Conservation (phyloP, 768 basidiomycete species). For the Brasilioporus rufonigricans region DNA sequence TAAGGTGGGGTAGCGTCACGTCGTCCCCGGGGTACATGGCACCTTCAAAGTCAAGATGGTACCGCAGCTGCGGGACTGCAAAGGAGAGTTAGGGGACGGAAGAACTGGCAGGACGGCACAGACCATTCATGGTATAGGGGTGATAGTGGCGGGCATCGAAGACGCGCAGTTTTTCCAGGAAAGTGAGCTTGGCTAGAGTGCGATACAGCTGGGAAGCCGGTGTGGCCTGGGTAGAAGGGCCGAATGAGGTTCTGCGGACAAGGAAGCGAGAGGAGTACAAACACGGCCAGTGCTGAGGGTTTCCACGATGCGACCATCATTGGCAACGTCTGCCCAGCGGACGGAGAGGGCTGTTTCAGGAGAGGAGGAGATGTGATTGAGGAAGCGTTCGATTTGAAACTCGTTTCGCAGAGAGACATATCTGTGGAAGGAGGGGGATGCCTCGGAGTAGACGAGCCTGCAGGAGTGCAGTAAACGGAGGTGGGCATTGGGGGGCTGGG, state of each 20-base stretch:
- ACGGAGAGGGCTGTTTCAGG: slow-evolving; percentile 24
- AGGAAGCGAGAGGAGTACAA: slow-evolving; percentile 13
- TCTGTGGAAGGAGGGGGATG: slow-evolving; percentile 23
- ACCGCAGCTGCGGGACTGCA: slow-evolving; percentile 20
- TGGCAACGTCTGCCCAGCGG: slow-evolving; percentile 38
- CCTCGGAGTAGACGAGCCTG: slow-evolving; percentile 33
- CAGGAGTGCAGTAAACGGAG: slow-evolving; percentile 32
- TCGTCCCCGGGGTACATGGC: slow-evolving; percentile 33
- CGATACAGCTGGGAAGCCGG: slow-evolving; percentile 34
- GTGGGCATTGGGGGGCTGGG: slow-evolving; percentile 37
- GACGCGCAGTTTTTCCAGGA: slow-evolving; percentile 32
- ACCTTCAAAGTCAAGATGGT: slow-evolving; percentile 34
- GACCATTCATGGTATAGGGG: slow-evolving; percentile 18
- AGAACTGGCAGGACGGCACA: neutral
- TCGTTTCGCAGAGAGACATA: slow-evolving; percentile 41
- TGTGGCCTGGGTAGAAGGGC: slow-evolving; percentile 1
- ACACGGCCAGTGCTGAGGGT: slow-evolving; percentile 15
- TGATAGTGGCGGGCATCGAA: slow-evolving; percentile 29
- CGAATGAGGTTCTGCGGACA: slow-evolving; percentile 4
- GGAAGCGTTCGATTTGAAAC: slow-evolving; percentile 31
- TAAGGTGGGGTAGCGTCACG: slow-evolving; percentile 13
- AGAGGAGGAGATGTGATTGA: slow-evolving; percentile 21
- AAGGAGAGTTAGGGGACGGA: slow-evolving; percentile 2
- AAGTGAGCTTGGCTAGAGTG: slow-evolving; percentile 29
- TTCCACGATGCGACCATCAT: slow-evolving; percentile 36